Percentiles rank a stretch among this genome's conserved stretches.
phyloP scores from a whole-genome alignment of 1,139 yeast species.

The Kodamaea sp. region DNA sequence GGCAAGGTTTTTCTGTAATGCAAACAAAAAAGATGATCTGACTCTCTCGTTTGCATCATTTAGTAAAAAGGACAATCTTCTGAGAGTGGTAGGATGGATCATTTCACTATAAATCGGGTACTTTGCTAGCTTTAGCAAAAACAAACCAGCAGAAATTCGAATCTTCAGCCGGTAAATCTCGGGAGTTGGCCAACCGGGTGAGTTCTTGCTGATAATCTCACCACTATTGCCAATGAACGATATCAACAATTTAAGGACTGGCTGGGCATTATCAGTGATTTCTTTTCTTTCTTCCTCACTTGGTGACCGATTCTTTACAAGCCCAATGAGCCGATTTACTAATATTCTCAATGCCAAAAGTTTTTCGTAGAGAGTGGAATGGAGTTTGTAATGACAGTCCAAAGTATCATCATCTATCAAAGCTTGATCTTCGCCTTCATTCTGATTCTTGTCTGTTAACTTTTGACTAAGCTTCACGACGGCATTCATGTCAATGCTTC shows the following conservation, averaged over 20 bases:
- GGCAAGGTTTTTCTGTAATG: constrained; percentile 55
- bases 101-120: constrained; percentile 51
- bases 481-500: constrained; percentile 23
- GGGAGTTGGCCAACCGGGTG: constrained; percentile 63
- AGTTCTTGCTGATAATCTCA: constrained; percentile 61
- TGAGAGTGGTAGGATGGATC: constrained; percentile 53
- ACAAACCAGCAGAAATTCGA: constrained; percentile 68
- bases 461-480: neutral
- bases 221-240: constrained; percentile 78
- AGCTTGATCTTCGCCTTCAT: constrained; percentile 20
- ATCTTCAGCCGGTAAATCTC: constrained; percentile 57
- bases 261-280: constrained; percentile 47
- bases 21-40: constrained; percentile 52
- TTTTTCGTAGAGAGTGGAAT: constrained; percentile 44
- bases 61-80: constrained; percentile 57
- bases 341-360: constrained; percentile 59
- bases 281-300: constrained; percentile 29
- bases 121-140: constrained; percentile 65
- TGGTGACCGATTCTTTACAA: constrained; percentile 24
- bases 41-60: constrained; percentile 68
- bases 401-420: constrained; percentile 44
- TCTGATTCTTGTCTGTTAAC: constrained; percentile 20
- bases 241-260: constrained; percentile 65
- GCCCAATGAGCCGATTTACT: constrained; percentile 61
- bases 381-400: constrained; percentile 22